Conservation (phyloP, 139 green algal species). For the Chlorella vulgaris region DNA sequence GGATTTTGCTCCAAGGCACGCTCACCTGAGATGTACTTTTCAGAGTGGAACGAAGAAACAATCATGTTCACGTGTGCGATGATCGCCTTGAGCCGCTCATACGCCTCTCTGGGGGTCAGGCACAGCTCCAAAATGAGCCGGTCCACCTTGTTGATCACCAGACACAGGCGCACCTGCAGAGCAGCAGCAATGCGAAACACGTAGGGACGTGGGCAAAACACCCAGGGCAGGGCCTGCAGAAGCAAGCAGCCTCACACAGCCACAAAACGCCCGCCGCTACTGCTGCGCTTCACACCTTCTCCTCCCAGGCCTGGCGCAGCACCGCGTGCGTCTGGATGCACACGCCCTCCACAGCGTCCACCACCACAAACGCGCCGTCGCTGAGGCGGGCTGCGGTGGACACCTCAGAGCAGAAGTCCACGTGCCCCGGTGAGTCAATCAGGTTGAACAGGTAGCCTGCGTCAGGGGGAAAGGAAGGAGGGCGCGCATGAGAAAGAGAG, state of each 20-base stretch:
- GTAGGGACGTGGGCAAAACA: no score
- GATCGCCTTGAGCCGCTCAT: slow-evolving; percentile 78
- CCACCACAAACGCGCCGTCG: slow-evolving; percentile 95
- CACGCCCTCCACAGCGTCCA: slow-evolving; percentile 97
- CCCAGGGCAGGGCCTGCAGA: no score
- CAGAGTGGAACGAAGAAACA: slow-evolving; percentile 84
- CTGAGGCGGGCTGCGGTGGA: slow-evolving; percentile 92
- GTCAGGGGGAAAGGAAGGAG: not conserved
- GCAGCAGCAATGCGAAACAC: no score
- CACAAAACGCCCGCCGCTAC: no score
- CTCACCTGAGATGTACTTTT: slow-evolving; percentile 61
- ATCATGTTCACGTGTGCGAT: slow-evolving; percentile 96
- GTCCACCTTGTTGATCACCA: slow-evolving; percentile 99
- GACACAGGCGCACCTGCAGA: slow-evolving; percentile 67
- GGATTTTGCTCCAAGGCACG: not conserved
- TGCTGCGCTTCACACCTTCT: slow-evolving; percentile 67
- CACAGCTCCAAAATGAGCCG: slow-evolving; percentile 90
- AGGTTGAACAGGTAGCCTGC: slow-evolving; percentile 93
- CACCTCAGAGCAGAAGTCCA: slow-evolving; percentile 98
- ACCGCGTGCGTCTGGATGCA: slow-evolving; percentile 99
- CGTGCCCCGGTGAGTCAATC: slow-evolving; percentile 97
- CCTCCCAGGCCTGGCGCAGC: slow-evolving; percentile 93
- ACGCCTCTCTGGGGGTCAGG: slow-evolving; percentile 81
- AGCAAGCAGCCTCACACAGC: no score
- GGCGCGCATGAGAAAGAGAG: not conserved